Base-by-base conservation (phyloP, 2,329 filamentous ascomycete species). In the Cucurbitaria berberidis region DNA sequence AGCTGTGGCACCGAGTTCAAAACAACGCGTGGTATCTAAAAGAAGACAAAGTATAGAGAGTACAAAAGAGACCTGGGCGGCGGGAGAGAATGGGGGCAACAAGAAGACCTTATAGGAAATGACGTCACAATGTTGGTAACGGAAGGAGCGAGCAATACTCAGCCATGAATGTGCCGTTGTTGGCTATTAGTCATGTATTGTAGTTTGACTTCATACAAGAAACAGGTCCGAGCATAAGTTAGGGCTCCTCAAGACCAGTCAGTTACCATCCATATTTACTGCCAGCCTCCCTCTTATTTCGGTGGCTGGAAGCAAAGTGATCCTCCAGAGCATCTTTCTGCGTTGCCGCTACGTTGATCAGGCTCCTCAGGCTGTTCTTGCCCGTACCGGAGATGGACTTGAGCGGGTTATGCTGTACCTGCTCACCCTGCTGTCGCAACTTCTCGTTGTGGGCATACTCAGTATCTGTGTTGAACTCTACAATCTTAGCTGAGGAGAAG, bases 241-340 rank as follows among this genome's bases (percentile, higher is more conserved):
- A n/a, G n/a, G n/a, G 11, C 8, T 11, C 10, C 11, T 34, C 5
- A 15, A n/a, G n/a, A n/a, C 10, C 10, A 13, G 15, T n/a, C 30
- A 22, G n/a, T 50, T 51, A 88, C 90, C 91, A 97, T 5, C 93
- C 93, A 77, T 97, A 97, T 66, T 85, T 86, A 52, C 85, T 87
- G 3, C 89, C 90, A 18, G 91, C 91, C 72, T 96, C 92, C 65
- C 85, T 88, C 74, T 90, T 87, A 68, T 93, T 95, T 65, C 83
- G 85, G 77, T 85, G 87, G 5, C 91, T 90, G 62, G 87, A 81
- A 18, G 91, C 91, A 79, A 96, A 97, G 72, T 90, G 93, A 69
- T 98, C 93, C 76, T 97, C 92, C 62, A 97, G 78, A 2, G 91
- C 92, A 10, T 96, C 91, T 70, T 87, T 87, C 76, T 98, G 92